phyloP scores from a whole-genome alignment of 495 filamentous ascomycete species.

The Lasiosphaeris hirsuta region DNA sequence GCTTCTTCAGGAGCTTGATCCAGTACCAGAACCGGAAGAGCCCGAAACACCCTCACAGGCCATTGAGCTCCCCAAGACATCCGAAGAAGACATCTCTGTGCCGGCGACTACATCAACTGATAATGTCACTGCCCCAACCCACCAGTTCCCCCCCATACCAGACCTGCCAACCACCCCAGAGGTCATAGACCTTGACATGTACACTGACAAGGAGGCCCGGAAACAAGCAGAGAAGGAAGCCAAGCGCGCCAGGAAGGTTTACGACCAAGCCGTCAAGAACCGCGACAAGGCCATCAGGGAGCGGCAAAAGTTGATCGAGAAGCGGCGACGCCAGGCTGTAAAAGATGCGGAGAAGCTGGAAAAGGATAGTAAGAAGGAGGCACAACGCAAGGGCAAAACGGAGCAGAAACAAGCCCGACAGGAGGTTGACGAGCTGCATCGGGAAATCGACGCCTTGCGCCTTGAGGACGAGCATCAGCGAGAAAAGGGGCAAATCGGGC shows the following conservation, averaged over 20 bases:
- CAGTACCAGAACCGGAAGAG: constrained; percentile 31
- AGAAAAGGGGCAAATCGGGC: constrained; percentile 18
- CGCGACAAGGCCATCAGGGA: constrained; percentile 61
- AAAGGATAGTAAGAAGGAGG: constrained; percentile 19
- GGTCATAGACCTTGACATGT: constrained; percentile 46
- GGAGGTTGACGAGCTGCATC: constrained; percentile 18
- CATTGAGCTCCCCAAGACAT: not conserved
- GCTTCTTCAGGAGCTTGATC: constrained; percentile 29
- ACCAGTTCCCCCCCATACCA: constrained; percentile 43
- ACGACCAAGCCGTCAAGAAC: constrained; percentile 60
- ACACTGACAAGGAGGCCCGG: constrained; percentile 57
- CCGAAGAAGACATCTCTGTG: not conserved
- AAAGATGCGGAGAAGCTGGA: constrained; percentile 27
- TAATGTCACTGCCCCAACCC: constrained; percentile 3
- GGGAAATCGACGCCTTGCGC: constrained; percentile 9
- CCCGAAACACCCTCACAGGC: not conserved
- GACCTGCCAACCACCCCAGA: constrained; percentile 38
- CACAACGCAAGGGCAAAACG: constrained; percentile 33
- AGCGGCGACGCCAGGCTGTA: constrained; percentile 31
- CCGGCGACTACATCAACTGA: not conserved
- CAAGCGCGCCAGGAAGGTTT: constrained; percentile 52
- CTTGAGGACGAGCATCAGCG: constrained; percentile 29
- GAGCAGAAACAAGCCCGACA: constrained; percentile 30
- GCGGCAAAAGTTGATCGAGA: constrained; percentile 47
- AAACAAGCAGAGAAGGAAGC: constrained; percentile 65